Evolutionary conservation across 1,284 basidiomycete species (phyloP).

Genomic region (Heliocybe sulcata): DNA sequence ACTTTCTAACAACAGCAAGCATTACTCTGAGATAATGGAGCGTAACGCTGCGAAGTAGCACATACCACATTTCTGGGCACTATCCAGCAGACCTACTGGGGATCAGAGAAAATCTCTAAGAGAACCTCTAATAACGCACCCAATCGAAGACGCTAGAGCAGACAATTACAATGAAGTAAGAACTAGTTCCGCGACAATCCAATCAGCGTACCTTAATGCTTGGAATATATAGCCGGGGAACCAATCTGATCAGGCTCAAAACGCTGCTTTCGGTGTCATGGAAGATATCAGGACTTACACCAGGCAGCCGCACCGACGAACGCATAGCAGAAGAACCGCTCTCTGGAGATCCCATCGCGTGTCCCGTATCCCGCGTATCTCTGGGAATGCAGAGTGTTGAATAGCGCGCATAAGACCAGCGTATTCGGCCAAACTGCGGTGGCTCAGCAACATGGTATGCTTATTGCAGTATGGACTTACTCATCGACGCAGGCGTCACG

Average conservation of each 20-base stretch:
- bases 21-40: background rate
- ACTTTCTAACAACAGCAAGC: slow-evolving; percentile 19
- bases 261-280: background rate
- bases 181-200: slow-evolving; percentile 24
- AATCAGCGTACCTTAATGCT: slow-evolving; percentile 46
- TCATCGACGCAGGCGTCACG: slow-evolving; percentile 75
- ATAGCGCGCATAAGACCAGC: slow-evolving; percentile 47
- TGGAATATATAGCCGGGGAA: slow-evolving; percentile 45
- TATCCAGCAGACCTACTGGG: slow-evolving; percentile 41
- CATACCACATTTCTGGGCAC: slow-evolving; percentile 31
- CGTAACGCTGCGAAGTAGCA: background rate
- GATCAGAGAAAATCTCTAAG: background rate
- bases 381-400: slow-evolving; percentile 55
- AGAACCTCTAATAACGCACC: slow-evolving; percentile 15
- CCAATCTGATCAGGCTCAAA: slow-evolving; percentile 18
- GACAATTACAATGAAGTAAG: background rate
- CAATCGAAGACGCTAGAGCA: slow-evolving; percentile 37
- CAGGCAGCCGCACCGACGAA: slow-evolving; percentile 49
- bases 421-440: slow-evolving; percentile 61
- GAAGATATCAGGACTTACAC: slow-evolving; percentile 29
- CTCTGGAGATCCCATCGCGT: slow-evolving; percentile 35
- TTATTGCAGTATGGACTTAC: slow-evolving; percentile 18
- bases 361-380: slow-evolving; percentile 35
- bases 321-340: slow-evolving; percentile 43
- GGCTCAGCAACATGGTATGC: background rate